phyloP scores from a whole-genome alignment of 2,329 filamentous ascomycete genomes.

The Cladosporium austrohemisphaericum region DNA sequence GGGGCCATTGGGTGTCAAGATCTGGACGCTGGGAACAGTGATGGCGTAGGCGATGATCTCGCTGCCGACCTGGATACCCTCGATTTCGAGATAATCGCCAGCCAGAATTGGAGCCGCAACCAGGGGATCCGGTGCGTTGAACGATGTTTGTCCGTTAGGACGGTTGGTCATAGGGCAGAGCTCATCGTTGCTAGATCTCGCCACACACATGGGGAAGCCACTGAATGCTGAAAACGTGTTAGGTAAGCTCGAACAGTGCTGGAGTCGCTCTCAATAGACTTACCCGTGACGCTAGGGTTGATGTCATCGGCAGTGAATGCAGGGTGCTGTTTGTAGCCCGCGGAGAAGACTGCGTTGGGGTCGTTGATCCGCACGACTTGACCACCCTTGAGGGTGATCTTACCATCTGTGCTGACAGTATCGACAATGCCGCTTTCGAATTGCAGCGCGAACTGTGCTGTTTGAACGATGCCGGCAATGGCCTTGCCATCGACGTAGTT shows the following conservation, averaged over 20 bases:
- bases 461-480: slow-evolving; percentile 38
- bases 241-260: background rate
- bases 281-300: slow-evolving; percentile 42
- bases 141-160: slow-evolving; percentile 29
- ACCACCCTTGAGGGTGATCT: slow-evolving; percentile 13
- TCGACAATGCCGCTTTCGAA: slow-evolving; percentile 8
- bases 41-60: slow-evolving; percentile 39
- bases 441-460: slow-evolving; percentile 34
- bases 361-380: slow-evolving; percentile 22
- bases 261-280: too few species aligned
- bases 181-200: slow-evolving; percentile 37
- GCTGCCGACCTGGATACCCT: slow-evolving; percentile 33
- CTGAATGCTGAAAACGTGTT: slow-evolving; percentile 36
- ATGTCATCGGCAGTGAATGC: slow-evolving; percentile 49
- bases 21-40: slow-evolving; percentile 39
- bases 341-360: slow-evolving; percentile 22
- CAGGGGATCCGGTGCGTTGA: slow-evolving; percentile 35
- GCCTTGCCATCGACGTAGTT: slow-evolving; percentile 36
- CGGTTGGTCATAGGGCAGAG: slow-evolving; percentile 39
- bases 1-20: slow-evolving; percentile 34
- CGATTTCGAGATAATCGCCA: slow-evolving; percentile 42
- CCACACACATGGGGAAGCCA: slow-evolving; percentile 53
- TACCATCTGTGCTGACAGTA: slow-evolving; percentile 13
- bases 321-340: slow-evolving; percentile 34
- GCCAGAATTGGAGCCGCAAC: slow-evolving; percentile 40